phyloP scores from a whole-genome alignment of 352 stramenopile genomes.

The Globisporangium iwayamae region DNA sequence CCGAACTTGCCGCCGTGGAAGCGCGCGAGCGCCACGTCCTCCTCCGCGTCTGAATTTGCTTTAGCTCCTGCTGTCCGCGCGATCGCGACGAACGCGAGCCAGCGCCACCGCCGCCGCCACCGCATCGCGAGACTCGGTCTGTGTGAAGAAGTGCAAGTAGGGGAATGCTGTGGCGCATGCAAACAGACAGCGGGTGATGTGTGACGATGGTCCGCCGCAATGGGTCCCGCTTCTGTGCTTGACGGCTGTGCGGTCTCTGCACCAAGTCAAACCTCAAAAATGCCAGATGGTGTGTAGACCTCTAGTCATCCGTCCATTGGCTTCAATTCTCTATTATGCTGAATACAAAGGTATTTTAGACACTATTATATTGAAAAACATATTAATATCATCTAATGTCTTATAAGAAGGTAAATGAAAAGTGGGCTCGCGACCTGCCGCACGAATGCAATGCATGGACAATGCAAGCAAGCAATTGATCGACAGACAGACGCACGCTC shows the following conservation, averaged over 20 bases:
- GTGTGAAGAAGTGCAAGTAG: background rate
- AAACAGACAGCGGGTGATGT: background rate
- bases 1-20: slow-evolving; percentile 8
- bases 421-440: background rate
- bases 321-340: background rate
- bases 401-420: background rate
- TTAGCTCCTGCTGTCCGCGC: background rate
- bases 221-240: background rate
- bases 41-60: background rate
- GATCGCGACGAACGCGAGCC: background rate
- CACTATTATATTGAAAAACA: too few relatives aligned
- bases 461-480: background rate
- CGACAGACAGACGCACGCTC: background rate
- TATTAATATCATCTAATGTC: background rate
- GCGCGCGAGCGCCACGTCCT: slow-evolving; percentile 2
- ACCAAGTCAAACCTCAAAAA: background rate
- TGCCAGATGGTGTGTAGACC: background rate
- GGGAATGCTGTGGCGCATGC: background rate
- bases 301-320: background rate
- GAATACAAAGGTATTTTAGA: background rate
- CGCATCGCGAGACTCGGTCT: background rate
- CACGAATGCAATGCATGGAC: background rate
- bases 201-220: background rate
- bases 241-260: background rate
- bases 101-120: background rate